Percentiles rank a stretch among this genome's conserved stretches.
These are phyloP conservation scores for Boletellus sp. DNA, from an alignment of 768 basidiomycete species.

Conservation along the genomic window DNA sequence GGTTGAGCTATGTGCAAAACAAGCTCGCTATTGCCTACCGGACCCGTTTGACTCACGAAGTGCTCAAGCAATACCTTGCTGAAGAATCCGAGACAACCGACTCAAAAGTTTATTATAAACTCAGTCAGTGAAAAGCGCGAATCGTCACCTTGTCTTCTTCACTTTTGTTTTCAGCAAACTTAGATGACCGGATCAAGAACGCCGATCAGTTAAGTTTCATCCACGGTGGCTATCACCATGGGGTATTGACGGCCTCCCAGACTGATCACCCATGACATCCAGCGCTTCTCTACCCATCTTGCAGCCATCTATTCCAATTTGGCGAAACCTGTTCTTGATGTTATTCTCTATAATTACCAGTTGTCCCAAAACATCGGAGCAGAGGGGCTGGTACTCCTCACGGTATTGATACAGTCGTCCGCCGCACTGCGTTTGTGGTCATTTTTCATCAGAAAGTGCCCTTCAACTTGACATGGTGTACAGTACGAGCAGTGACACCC, in stretches of 20 bases:
- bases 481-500: constrained; percentile 86
- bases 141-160: constrained; percentile 1
- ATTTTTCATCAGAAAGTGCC: neutral
- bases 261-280: constrained; percentile 95
- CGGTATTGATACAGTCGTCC: constrained; percentile 78
- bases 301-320: constrained; percentile 93
- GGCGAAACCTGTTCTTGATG: constrained; percentile 90
- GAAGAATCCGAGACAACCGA: constrained; percentile 58
- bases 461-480: neutral
- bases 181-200: constrained; percentile 95
- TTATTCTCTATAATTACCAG: constrained; percentile 94
- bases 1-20: constrained; percentile 90
- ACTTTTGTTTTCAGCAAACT: constrained; percentile 57
- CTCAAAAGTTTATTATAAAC: constrained; percentile 90
- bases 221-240: neutral
- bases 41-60: constrained; percentile 78
- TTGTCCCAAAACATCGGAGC: constrained; percentile 92
- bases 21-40: constrained; percentile 89
- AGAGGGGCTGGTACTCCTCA: constrained; percentile 82
- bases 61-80: constrained; percentile 82
- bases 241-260: constrained; percentile 35
- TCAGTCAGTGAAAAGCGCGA: constrained; percentile 50
- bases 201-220: constrained; percentile 73
- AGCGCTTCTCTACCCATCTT: constrained; percentile 84
- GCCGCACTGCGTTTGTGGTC: constrained; percentile 71